Base-by-base conservation (phyloP, 2,329 filamentous ascomycete genomes). In the Xylariaceae sp. region DNA sequence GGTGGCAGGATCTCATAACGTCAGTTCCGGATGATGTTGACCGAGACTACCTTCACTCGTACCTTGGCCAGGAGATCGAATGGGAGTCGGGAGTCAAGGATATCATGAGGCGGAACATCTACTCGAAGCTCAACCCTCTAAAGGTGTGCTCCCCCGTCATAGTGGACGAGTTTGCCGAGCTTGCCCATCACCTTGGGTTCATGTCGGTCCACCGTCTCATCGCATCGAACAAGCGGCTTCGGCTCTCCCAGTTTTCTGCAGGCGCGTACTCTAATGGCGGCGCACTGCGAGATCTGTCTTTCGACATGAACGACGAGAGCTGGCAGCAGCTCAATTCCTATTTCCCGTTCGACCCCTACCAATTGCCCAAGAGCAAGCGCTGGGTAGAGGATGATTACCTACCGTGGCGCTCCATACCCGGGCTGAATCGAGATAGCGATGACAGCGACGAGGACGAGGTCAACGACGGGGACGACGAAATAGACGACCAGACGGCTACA, bases 261-360 rank as follows among this genome's bases (percentile, higher is more conserved):
- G 76, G 78, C 6, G 79, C 77, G 37, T 81, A 81, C 60, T 76
- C 79, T 19, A 79, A 75, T 8, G 79, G 80, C 52, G 77, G 78
- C 8, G 77, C 75, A 1, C 73, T 81, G 35, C 78, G 78, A 57
- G 82, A 83, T 62, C 70, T 79, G 4, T 76, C 76, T 5, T 71
- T 73, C 48, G 73, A 79, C 49, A 69, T 73, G 11, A 80, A 85
- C 51, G 87, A 88, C 55, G 89, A 96, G 62, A 84, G 86, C 59
- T 87, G 84, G 65, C 86, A 92, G 65, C 87, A 96, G 70, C 80
- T 99, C 1, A 91, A 97, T 63, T 88, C 91, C 0, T 96, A 95
- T 70, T 99, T 97, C 67, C 94, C 94, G 0, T 99, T 99, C 66
- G 94, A 99, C 68, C 95, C 95, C 2, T 99, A 97, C 70, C 87